Base-by-base conservation (phyloP, 2,329 filamentous ascomycete genomes). In the Beauveria sp. region DNA sequence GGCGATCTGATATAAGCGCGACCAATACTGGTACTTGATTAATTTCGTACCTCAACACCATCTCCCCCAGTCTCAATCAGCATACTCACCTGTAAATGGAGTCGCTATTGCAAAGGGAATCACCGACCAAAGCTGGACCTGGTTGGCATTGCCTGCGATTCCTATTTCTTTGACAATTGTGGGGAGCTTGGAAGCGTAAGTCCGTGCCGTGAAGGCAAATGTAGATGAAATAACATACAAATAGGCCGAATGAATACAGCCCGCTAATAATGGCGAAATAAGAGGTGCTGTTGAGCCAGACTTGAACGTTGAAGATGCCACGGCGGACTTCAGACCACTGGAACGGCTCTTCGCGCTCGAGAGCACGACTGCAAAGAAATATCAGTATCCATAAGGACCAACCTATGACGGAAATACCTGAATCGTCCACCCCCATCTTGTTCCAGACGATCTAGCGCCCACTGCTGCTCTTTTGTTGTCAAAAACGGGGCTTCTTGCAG, bases 161-260 rank as follows among this genome's bases (percentile, higher is more conserved):
- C 77, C 73, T 18, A 85, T 72, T n/a, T 79, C 80, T 64, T 81
- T 76, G 68, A 88, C 84, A 64, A 88, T 88, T 0, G 85, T 88
- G 0, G 86, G 86, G 0, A 88, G 74, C 81, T 57, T 83, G 8
- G 55, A 22, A 55, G 48, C 49, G 24, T 49, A 34, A 64, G 6
- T 38, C 8, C 49, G 43, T 62, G 42, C 1, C 22, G 26, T 18
- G 9, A 42, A 10, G 63, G 14, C 5, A 5, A 31, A 57, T 48
- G 16, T 18, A 8, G 28, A 18, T 10, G 1, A 9, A 31, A 1
- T 1, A 38, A 73, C 80, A 64, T 70, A 84, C 81, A 71, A 88
- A 88, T 2, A 89, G 77, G 42, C 84, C 83, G 64, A 88, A 87
- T 0, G 83, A 85, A 68, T 87, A 88, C 0, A 87, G 69, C 0